Percentiles rank a stretch among this genome's conserved stretches.
Conservation (phyloP, 2,329 filamentous ascomycete genomes). For the Pseudocercospora cruenta region DNA sequence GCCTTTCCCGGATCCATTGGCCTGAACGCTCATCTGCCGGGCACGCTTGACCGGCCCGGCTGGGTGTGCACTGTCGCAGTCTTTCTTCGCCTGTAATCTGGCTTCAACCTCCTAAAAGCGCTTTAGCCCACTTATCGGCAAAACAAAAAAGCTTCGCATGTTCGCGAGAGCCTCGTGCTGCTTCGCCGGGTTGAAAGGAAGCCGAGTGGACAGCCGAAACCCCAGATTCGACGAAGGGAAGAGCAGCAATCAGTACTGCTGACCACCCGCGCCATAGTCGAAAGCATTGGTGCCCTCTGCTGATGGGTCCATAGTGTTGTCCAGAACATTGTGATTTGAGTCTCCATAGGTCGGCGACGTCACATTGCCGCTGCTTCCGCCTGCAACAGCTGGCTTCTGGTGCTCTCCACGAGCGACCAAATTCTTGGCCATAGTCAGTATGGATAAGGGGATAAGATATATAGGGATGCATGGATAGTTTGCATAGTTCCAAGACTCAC, state of each 20-base stretch:
- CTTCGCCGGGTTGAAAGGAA: background rate
- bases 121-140: background rate
- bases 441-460: constrained; percentile 27
- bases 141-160: background rate
- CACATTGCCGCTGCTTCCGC: constrained; percentile 36
- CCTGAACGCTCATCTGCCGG: background rate
- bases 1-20: too few relatives aligned
- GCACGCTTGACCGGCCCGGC: background rate
- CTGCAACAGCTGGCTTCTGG: constrained; percentile 54
- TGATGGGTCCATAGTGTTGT: constrained; percentile 46
- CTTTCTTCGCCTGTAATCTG: background rate
- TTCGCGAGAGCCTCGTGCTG: background rate
- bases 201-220: background rate
- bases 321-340: constrained; percentile 48
- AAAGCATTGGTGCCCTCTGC: constrained; percentile 47
- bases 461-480: constrained; percentile 1
- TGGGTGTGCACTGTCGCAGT: background rate
- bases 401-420: constrained; percentile 74
- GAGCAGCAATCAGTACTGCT: constrained; percentile 18
- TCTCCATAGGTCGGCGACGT: constrained; percentile 39
- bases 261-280: constrained; percentile 29
- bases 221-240: background rate
- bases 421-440: constrained; percentile 57
- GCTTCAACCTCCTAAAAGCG: background rate
- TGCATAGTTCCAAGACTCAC: constrained; percentile 62